phyloP scores from a whole-genome alignment of 176 grass and related monocot genomes.

The Poa annua region DNA sequence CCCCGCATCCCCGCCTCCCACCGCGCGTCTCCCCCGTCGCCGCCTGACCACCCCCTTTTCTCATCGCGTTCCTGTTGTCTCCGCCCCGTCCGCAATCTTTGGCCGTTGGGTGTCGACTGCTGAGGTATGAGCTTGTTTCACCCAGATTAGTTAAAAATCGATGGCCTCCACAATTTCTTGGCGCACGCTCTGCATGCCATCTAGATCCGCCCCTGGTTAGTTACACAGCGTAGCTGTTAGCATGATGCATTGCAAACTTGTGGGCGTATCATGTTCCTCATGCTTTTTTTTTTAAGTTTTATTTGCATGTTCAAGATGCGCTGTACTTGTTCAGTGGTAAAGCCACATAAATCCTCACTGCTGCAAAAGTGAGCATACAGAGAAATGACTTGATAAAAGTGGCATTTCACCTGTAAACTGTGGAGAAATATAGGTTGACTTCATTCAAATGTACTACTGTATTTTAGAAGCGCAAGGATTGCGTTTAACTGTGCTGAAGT shows the following conservation, averaged over 20 bases:
- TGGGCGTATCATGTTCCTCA: not conserved
- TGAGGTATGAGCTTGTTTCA: not conserved
- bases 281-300: not conserved
- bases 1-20: not conserved
- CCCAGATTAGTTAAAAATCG: not conserved
- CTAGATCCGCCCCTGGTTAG: not conserved
- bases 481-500: slow-evolving; percentile 8
- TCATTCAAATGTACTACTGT: not conserved
- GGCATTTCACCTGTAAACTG: not conserved
- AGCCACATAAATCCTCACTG: not conserved
- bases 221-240: not conserved
- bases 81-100: not conserved
- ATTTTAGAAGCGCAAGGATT: not conserved
- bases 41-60: too few species aligned
- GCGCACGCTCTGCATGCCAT: not conserved
- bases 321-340: not conserved
- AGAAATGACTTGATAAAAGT: not conserved
- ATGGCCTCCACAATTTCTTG: not conserved
- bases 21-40: not conserved
- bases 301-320: not conserved
- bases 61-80: not conserved
- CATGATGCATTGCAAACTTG: not conserved
- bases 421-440: not conserved
- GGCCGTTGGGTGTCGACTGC: not conserved
- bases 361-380: not conserved